Evolutionary conservation across 345 rosid species (phyloP), one percentile per base, ranked within the genome.

Genomic region (Geranium brycei): DNA sequence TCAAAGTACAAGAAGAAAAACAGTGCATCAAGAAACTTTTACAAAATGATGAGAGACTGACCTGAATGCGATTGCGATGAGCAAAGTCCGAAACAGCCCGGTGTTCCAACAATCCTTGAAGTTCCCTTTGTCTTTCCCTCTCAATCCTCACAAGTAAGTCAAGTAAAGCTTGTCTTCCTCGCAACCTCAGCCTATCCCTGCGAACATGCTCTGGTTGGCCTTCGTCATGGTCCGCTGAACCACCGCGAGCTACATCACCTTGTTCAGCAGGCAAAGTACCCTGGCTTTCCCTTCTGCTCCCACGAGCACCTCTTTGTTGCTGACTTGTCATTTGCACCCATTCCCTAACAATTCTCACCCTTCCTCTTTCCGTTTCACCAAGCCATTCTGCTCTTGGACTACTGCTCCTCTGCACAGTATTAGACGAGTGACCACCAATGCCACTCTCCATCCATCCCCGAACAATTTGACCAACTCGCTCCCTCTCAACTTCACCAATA

Each of bases 31-130:
- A n/a, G 58, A 19, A 31, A 19, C 15, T 62, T 16, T 1, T 12
- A 8, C 5, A 51, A 69, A 69, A 59, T n/a, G 5, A 55, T 14
- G 62, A 53, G 65, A 57, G 62, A 76, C 79, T 47, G 66, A 95
- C 97, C 97, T 95, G 99, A 77, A 95, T 87, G 71, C 97, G 89
- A 67, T 85, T 91, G 57, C 99, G 99, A 73, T 95, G 97, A 72
- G 99, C 96, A 75, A 95, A 95, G 79, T 88, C 97, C 53, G 97
- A 91, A 65, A 91, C 99, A 68, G 99, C 92, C 28, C 96, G 90
- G 73, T 91, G 97, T 80, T 91, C 99, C 81, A 81, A 72, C 82
- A 95, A 75, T 60, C 86, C 91, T 80, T 91, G 83, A 71, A 95
- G 89, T 74, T 95, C 97, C 73, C 82, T 69, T 59, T 84, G 97